A percentile compares a stretch with the other conserved stretches of the same genome.
Conservation (phyloP, 2,329 filamentous ascomycete genomes). For the Botryotinia calthae region DNA sequence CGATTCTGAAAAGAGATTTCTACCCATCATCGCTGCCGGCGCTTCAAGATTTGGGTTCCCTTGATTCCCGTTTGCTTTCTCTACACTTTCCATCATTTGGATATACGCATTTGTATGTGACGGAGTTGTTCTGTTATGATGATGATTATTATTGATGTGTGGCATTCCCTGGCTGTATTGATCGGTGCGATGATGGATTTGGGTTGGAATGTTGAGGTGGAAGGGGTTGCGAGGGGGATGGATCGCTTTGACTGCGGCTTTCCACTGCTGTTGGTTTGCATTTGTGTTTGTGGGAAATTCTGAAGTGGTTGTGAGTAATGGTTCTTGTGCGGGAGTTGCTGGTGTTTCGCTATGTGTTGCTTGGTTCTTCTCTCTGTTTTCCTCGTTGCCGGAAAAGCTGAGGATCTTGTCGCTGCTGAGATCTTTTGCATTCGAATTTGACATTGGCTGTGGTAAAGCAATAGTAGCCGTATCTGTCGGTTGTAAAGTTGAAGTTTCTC, state of each 20-base stretch:
- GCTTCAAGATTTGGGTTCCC: background rate
- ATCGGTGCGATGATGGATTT: background rate
- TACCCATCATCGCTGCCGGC: background rate
- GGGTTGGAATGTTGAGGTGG: background rate
- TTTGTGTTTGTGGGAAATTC: conserved; percentile 7
- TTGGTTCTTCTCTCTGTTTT: background rate
- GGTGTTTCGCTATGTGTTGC: background rate
- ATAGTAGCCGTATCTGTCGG: background rate
- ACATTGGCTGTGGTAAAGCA: background rate
- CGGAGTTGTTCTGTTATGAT: background rate
- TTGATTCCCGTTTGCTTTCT: background rate
- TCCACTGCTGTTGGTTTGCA: conserved; percentile 1
- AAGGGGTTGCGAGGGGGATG: background rate
- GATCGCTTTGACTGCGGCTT: background rate
- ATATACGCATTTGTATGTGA: background rate
- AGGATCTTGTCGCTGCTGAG: background rate
- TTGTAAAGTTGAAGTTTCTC: background rate
- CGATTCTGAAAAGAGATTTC: background rate
- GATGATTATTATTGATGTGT: background rate
- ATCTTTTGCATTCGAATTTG: background rate
- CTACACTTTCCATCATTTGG: background rate
- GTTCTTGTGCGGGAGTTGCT: background rate
- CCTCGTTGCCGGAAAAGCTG: background rate
- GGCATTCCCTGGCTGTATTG: background rate
- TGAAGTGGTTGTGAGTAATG: background rate